Evolutionary conservation across 208 protist species (phyloP), one percentile per base, ranked within the genome.

Genomic region (Entamoeba invadens): DNA sequence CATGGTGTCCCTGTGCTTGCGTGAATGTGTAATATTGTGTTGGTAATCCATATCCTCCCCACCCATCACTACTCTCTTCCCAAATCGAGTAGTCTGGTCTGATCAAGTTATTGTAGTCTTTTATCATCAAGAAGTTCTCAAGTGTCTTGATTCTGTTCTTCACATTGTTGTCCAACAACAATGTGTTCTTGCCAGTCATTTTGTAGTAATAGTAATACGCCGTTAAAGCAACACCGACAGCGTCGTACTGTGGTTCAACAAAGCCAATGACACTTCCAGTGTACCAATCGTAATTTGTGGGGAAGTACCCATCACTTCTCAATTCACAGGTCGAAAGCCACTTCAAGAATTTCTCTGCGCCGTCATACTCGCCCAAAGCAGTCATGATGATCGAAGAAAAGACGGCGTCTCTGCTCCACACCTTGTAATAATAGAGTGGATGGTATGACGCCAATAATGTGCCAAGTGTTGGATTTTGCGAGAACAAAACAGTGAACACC

Each of bases 81-180:
- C 94, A 95, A 51, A 95, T 95, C 4, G 94, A 95, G 57, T 95
- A 95, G 25, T 95, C 94, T 25, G 94, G 94, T 5, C 38, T 91
- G 44, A 46, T 57, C 2, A 95, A 45, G 42, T 94, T 51, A 16
- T 72, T 4, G 25, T 91, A 45, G 12, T 57, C 44, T 6, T 16
- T 31, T 25, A 93, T 45, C 35, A 95, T 21, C 4, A 95, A 95
- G 31, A 94, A 68, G 12, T 94, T 18, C 44, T 92, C 92, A 94
- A 94, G 45, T 3, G 25, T 35, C 18, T 8, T 91, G 1, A 92
- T 47, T 47, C 92, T 68, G 18, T 77, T 47, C n/a, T 72, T 45
- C 10, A 91, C 92, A 45, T 44, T 16, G 46, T 46, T 45, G 38
- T 10, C 4, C 92, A n/a, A 1, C 8, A 45, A 16, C 2, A 91